These are phyloP conservation scores for Mrakia gelida DNA, from an alignment of 768 basidiomycete genomes.

Conservation along the genomic window DNA sequence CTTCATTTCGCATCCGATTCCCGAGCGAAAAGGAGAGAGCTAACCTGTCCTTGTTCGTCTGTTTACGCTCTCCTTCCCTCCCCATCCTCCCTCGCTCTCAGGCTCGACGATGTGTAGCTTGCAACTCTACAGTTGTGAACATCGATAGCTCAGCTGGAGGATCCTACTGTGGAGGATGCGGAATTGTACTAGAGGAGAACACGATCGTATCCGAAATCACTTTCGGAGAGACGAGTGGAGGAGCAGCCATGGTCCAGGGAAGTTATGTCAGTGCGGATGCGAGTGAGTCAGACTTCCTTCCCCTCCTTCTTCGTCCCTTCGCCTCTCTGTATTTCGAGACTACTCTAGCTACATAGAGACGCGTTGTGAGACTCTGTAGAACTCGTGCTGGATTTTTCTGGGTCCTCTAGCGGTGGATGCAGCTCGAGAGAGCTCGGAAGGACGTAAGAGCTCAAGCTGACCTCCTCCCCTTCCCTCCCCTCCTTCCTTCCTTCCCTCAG, in stretches of 20 bases:
- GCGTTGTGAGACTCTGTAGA: background rate
- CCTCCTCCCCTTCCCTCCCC: background rate
- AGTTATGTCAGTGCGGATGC: slow-evolving; percentile 85
- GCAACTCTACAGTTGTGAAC: slow-evolving; percentile 28
- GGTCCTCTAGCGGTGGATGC: slow-evolving; percentile 6
- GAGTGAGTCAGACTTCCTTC: slow-evolving; percentile 55
- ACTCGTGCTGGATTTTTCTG: background rate
- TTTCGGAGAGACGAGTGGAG: slow-evolving; percentile 88
- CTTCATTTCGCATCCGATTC: background rate
- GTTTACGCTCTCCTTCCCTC: background rate
- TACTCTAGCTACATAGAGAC: no score
- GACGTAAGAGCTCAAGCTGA: background rate
- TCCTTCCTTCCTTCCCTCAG: slow-evolving; percentile 46
- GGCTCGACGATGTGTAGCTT: slow-evolving; percentile 25
- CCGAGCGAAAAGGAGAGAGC: background rate
- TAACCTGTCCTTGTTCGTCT: background rate
- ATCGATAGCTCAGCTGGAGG: slow-evolving; percentile 27
- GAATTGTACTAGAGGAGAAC: slow-evolving; percentile 87
- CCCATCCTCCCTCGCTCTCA: background rate
- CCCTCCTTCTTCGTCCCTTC: background rate
- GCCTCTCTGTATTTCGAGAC: background rate
- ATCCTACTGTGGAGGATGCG: slow-evolving; percentile 65
- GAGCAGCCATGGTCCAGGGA: slow-evolving; percentile 93
- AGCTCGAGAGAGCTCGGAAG: background rate
- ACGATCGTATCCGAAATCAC: slow-evolving; percentile 88